Percentiles rank a stretch among this genome's conserved stretches.
Evolutionary conservation across 495 filamentous ascomycete species (phyloP).

Genomic region (Lasiosphaeria hispida): DNA sequence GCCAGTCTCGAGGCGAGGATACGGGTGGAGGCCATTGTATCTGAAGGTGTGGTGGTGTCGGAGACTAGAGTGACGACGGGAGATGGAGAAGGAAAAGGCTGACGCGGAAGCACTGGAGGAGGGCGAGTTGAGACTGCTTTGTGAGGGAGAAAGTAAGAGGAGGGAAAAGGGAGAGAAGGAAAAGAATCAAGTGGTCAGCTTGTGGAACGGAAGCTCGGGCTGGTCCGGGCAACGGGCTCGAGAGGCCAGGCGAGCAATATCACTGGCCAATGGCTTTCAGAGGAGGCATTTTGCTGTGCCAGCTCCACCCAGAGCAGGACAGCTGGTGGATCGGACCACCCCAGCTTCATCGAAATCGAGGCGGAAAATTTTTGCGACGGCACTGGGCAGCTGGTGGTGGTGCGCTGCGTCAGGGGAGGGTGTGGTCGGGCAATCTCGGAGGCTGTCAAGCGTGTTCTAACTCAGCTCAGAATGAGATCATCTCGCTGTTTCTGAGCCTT

Average conservation of each 20-base stretch:
- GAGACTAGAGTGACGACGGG: conserved; percentile 36
- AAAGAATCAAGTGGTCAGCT: conserved; percentile 34
- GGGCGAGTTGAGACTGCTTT: conserved; percentile 37
- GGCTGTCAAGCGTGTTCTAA: conserved; percentile 5
- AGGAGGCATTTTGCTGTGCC: conserved; percentile 24
- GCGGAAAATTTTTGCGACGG: conserved; percentile 26
- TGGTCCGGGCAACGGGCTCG: conserved; percentile 38
- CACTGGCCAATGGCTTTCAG: conserved; percentile 33
- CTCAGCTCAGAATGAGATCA: conserved; percentile 5
- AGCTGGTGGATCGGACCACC: conserved; percentile 24
- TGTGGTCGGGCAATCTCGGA: conserved; percentile 30
- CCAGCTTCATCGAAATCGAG: conserved; percentile 15
- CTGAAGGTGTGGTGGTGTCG: conserved; percentile 42
- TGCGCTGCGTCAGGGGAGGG: conserved; percentile 4
- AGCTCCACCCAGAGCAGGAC: conserved; percentile 28
- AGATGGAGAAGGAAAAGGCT: conserved; percentile 32
- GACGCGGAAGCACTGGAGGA: conserved; percentile 32
- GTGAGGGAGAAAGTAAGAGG: conserved; percentile 40
- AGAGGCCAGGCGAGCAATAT: conserved; percentile 19
- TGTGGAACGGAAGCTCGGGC: conserved; percentile 35
- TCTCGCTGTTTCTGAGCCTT: conserved; percentile 3
- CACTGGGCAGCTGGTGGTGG: conserved; percentile 5
- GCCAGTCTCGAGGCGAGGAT: conserved; percentile 65
- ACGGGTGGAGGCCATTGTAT: conserved; percentile 72
- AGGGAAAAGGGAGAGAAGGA: conserved; percentile 34